Evolutionary conservation across 2,329 filamentous ascomycete genomes (phyloP), one percentile per base, ranked within the genome.

Genomic region (Botrytis byssoidea): DNA sequence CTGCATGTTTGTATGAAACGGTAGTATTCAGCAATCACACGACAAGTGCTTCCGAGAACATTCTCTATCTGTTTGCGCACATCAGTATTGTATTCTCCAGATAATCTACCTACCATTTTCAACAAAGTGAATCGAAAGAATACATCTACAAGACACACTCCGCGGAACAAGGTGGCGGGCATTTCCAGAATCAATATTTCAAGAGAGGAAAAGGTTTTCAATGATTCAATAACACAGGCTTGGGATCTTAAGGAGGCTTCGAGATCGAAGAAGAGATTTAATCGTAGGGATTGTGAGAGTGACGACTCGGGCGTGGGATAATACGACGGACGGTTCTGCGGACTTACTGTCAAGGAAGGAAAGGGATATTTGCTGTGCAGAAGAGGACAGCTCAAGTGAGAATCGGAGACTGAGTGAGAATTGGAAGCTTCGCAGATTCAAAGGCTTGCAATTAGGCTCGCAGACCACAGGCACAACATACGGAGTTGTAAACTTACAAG

Each of bases 211-310:
- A 29, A 46, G 22, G 18, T 3, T 37, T 18, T 46, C 37, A 46
- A 72, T 67, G 70, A 67, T 59, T 44, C 61, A 67, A 66, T 72
- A 71, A 71, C 70, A 66, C 37, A 59, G 60, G 61, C 37, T 66
- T 25, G 40, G 20, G 7, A 57, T 35, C 16, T 29, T 12, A 51
- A 29, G 25, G 65, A 40, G 46, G 32, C 46, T 20, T 42, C 65
- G 48, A 40, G 46, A 68, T 68, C 22, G 46, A 57, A 68, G 51
- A 44, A 55, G 25, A 70, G n/a, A 60, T 60, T 70, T 10, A 32
- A 25, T 37, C 20, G 7, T 12, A n/a, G 16, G 37, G 29, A 60
- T n/a, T 55, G 44, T 42, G 61, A 51, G 32, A 55, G 70, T 46
- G 71, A 70, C 29, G 55, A 70, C 63, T 67, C 55, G 37, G 44